A percentile compares a stretch with the other conserved stretches of the same genome.
Conservation (phyloP, 148 eudicot species). For the Fagopyrum esculentum region DNA sequence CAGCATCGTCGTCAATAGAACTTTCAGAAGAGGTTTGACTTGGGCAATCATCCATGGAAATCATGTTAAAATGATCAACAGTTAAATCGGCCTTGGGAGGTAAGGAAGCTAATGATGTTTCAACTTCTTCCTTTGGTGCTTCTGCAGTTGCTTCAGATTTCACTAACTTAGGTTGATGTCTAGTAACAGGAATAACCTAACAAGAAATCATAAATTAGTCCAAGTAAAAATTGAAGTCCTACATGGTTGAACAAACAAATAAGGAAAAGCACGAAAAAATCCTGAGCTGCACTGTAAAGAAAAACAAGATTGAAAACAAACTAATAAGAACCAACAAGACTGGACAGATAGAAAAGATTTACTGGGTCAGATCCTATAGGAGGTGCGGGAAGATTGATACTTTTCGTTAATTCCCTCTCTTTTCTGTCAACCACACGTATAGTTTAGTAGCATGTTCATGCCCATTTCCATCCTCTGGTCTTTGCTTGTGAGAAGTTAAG, state of each 20-base stretch:
- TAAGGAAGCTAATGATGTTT: conserved; percentile 30
- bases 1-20: conserved; percentile 48
- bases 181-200: conserved; percentile 44
- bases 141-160: conserved; percentile 49
- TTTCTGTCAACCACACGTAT: conserved; percentile 28
- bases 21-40: conserved; percentile 48
- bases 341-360: conserved; percentile 18
- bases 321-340: neutral
- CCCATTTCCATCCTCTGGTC: conserved; percentile 51
- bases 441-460: conserved; percentile 33
- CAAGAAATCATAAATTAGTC: conserved; percentile 10
- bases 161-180: conserved; percentile 38
- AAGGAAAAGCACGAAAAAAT: neutral
- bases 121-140: conserved; percentile 34
- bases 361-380: conserved; percentile 70
- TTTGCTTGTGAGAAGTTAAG: conserved; percentile 44
- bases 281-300: neutral
- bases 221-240: neutral
- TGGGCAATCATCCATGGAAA: conserved; percentile 60
- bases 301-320: neutral
- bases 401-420: conserved; percentile 37
- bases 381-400: conserved; percentile 68
- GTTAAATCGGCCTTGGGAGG: conserved; percentile 79
- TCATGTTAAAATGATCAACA: conserved; percentile 86
- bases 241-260: neutral